Percentiles rank a stretch among this genome's conserved stretches.
phyloP scores from a whole-genome alignment of 2,329 filamentous ascomycete genomes.

The Rachicladosporium sp. region DNA sequence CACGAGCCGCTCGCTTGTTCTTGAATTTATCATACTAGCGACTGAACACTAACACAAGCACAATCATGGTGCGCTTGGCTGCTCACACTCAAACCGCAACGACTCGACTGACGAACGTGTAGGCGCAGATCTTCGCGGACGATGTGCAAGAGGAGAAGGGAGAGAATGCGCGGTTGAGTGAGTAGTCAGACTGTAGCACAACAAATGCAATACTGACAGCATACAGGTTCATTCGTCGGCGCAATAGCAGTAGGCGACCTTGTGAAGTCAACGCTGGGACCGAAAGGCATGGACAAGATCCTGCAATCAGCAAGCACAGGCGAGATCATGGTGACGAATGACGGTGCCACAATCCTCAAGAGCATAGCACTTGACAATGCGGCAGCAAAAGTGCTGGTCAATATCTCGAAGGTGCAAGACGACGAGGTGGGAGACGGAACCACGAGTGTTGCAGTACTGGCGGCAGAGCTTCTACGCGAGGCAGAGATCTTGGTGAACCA shows the following conservation, averaged over 20 bases:
- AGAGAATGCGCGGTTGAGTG: constrained; percentile 80
- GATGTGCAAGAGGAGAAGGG: constrained; percentile 96
- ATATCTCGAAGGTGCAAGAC: constrained; percentile 98
- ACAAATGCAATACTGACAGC: background rate
- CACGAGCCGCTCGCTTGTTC: no score
- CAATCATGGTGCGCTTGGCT: no score
- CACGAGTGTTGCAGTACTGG: constrained; percentile 91
- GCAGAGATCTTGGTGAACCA: constrained; percentile 94
- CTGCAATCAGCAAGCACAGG: constrained; percentile 58
- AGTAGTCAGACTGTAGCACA: constrained; percentile 29
- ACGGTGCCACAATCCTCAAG: constrained; percentile 96
- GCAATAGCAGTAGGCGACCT: constrained; percentile 95
- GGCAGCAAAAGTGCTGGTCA: constrained; percentile 93
- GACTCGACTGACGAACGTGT: background rate
- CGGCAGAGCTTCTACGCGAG: constrained; percentile 87
- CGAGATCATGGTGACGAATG: constrained; percentile 97
- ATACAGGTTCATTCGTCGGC: constrained; percentile 67
- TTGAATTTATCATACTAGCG: no score
- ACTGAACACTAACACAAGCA: no score
- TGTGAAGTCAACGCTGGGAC: constrained; percentile 93
- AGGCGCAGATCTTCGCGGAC: constrained; percentile 68
- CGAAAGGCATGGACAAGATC: constrained; percentile 84
- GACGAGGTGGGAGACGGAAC: constrained; percentile 98
- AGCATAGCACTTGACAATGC: constrained; percentile 97
- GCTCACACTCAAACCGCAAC: no score